These are phyloP conservation scores for Aspergillus melleus DNA, from an alignment of 2,329 filamentous ascomycete genomes.

Conservation along the genomic window DNA sequence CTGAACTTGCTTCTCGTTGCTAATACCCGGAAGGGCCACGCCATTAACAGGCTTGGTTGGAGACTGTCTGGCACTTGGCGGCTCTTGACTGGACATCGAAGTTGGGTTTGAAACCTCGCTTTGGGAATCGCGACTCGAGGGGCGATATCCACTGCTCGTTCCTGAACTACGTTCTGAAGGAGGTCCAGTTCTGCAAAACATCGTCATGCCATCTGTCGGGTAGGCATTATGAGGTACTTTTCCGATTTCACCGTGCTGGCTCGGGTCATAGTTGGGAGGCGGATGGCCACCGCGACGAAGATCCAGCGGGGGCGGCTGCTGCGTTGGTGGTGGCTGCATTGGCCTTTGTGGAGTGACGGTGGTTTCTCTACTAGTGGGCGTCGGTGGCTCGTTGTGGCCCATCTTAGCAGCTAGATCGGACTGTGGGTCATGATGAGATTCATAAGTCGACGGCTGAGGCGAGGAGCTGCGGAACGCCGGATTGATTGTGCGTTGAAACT, in stretches of 20 bases:
- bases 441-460: slow-evolving; percentile 87
- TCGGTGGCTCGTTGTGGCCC: slow-evolving; percentile 55
- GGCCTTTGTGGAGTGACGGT: slow-evolving; percentile 56
- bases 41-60: slow-evolving; percentile 62
- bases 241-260: slow-evolving; percentile 65
- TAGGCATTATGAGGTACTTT: slow-evolving; percentile 88
- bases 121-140: slow-evolving; percentile 81
- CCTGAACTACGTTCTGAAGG: slow-evolving; percentile 69
- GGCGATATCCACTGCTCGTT: slow-evolving; percentile 64
- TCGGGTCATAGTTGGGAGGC: slow-evolving; percentile 51
- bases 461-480: slow-evolving; percentile 95
- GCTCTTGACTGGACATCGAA: slow-evolving; percentile 83
- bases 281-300: slow-evolving; percentile 41
- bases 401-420: slow-evolving; percentile 70
- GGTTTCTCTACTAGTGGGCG: slow-evolving; percentile 52
- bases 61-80: slow-evolving; percentile 70
- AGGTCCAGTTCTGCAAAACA: slow-evolving; percentile 81
- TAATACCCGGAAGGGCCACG: slow-evolving; percentile 44
- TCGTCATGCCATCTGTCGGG: slow-evolving; percentile 93
- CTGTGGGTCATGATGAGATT: slow-evolving; percentile 87
- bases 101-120: slow-evolving; percentile 90
- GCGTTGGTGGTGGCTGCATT: slow-evolving; percentile 21
- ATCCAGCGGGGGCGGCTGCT: slow-evolving; percentile 39
- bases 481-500: slow-evolving; percentile 94
- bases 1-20: slow-evolving; percentile 65